Base-by-base conservation (phyloP, 768 basidiomycete species). In the Russula sp. region DNA sequence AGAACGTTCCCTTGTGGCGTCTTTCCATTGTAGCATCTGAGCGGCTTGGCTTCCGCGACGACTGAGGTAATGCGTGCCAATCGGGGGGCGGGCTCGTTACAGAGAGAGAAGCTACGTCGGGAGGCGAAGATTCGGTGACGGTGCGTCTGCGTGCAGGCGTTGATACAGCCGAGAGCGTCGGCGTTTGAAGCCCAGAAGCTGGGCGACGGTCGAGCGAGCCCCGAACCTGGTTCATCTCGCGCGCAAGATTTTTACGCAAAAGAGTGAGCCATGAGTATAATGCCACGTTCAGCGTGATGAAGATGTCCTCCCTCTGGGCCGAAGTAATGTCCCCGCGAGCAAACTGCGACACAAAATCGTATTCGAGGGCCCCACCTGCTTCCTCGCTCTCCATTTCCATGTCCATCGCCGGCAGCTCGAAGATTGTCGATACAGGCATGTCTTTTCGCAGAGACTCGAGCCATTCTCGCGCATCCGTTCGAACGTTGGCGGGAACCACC, bases 321-420 rank as follows among this genome's bases (percentile, higher is more conserved):
- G 56, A 49, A 76, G 73, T 76, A 31, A 79, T 81, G 62, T 78
- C 76, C 39, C 77, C 76, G 32, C 82, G 81, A 47, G 82, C 74
- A 71, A 91, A 91, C 60, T 80, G 75, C 70, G 87, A 89, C 73
- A 84, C 77, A 74, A 91, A 91, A 69, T 87, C 83, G 66, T 92
- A 92, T 14, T 77, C 69, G 22, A 92, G 77, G 16, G 73, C 72
- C 44, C 78, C 77, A 9, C 73, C 50, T 5, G 70, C 71, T 72
- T 91, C 87, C 62, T 89, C 83, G 68, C 87, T 89, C 59, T 78
- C 73, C 91, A 94, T 94, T 57, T 82, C 77, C 78, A 93, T 89
- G 59, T 79, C 80, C 89, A 93, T 91, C 2, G 88, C 82, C 3
- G 91, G 91, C 48, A 93, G 72, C 6, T 88, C 88, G 40, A 91